These are phyloP conservation scores for Heterobasidion occidentale DNA, from an alignment of 1,284 basidiomycete species.

Conservation along the genomic window DNA sequence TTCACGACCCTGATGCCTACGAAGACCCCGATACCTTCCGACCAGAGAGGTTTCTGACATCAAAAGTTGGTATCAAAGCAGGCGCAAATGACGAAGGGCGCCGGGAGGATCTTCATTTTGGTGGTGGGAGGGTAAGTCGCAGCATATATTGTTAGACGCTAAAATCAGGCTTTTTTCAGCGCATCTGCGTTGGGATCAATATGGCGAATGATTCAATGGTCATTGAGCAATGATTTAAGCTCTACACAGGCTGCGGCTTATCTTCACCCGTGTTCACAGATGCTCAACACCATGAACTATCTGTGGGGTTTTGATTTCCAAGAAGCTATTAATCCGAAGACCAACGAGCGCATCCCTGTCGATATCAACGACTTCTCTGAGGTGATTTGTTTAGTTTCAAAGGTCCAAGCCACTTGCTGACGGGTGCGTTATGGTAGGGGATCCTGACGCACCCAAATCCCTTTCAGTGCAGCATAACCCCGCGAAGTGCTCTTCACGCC, in stretches of 20 bases:
- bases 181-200: background rate
- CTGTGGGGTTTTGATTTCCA: background rate
- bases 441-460: background rate
- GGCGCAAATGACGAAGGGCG: background rate
- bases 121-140: background rate
- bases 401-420: background rate
- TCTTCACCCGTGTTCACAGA: background rate
- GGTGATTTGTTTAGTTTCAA: background rate
- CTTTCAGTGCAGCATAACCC: background rate
- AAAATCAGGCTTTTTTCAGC: background rate
- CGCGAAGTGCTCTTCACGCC: background rate
- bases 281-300: background rate
- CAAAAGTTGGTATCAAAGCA: background rate
- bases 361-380: background rate
- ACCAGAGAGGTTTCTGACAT: background rate
- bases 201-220: conserved; percentile 1
- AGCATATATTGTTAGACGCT: background rate
- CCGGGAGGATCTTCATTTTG: background rate
- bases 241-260: background rate
- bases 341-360: background rate
- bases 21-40: background rate
- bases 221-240: background rate
- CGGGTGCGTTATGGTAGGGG: background rate
- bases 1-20: conserved; percentile 1
- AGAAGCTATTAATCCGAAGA: background rate